Conservation (phyloP, 345 rosid genomes). For the Microthlaspi erraticum region DNA sequence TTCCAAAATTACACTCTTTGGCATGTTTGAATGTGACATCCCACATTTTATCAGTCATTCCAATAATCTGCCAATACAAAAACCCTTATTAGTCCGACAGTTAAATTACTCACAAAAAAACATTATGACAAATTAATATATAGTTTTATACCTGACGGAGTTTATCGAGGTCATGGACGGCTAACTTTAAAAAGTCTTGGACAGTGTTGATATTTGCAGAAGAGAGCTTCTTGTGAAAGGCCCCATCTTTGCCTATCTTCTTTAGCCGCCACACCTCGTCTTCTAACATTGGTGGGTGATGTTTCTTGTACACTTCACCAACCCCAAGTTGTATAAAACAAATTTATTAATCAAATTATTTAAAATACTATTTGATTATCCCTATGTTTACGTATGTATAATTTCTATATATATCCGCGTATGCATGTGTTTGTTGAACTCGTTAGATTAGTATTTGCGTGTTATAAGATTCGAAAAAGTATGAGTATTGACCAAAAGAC, state of each 20-base stretch:
- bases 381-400: background rate
- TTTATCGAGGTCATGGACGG: constrained; percentile 52
- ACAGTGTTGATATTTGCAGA: constrained; percentile 53
- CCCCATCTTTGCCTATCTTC: constrained; percentile 90
- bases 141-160: constrained; percentile 59
- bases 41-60: constrained; percentile 90
- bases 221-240: constrained; percentile 76
- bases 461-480: constrained; percentile 5
- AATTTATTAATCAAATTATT: background rate
- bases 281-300: constrained; percentile 75
- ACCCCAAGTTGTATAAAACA: constrained; percentile 20
- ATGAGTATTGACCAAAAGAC: constrained; percentile 36
- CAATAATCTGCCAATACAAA: constrained; percentile 58
- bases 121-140: background rate
- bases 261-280: constrained; percentile 93
- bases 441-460: constrained; percentile 5
- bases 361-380: constrained; percentile 6
- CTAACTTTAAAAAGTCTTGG: constrained; percentile 78
- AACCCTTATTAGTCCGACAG: constrained; percentile 5
- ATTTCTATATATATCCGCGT: background rate
- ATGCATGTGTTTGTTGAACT: constrained; percentile 28
- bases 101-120: background rate
- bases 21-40: constrained; percentile 77
- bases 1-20: constrained; percentile 66
- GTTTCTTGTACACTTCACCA: constrained; percentile 87